phyloP scores from a whole-genome alignment of 306 rosid genomes.

The Medicago arabica region DNA sequence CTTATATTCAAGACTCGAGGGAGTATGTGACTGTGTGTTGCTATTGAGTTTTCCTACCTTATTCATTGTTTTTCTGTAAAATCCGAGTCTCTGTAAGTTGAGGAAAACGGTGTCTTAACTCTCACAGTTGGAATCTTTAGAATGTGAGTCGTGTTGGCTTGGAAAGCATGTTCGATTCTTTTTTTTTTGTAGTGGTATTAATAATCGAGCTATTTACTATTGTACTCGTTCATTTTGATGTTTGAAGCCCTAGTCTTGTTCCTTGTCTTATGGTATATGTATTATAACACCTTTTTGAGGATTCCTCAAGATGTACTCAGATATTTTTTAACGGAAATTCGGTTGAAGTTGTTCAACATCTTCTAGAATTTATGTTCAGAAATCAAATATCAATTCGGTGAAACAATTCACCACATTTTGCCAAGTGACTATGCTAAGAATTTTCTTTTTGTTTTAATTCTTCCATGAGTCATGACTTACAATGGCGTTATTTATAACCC shows the following conservation, averaged over 20 bases:
- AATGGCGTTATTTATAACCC: too few relatives aligned
- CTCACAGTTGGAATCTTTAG: background rate
- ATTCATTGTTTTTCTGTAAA: background rate
- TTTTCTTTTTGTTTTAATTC: background rate
- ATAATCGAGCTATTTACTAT: background rate
- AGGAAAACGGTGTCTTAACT: background rate
- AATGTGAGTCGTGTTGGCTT: background rate
- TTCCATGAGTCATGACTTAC: background rate
- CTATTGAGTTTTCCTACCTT: background rate
- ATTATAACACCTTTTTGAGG: slow-evolving; percentile 1
- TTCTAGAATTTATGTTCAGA: background rate
- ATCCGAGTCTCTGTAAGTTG: background rate
- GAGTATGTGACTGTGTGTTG: background rate
- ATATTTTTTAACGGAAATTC: background rate
- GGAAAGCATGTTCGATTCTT: background rate
- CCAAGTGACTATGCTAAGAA: background rate
- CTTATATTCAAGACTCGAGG: too few relatives aligned
- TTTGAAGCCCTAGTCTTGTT: background rate
- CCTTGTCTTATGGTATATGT: background rate
- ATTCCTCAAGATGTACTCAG: background rate
- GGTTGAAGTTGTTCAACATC: background rate
- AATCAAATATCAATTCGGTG: background rate
- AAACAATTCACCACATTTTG: background rate
- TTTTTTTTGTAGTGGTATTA: background rate
- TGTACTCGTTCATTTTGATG: background rate